phyloP scores from a whole-genome alignment of 129 eudicot species.

The Smallanthus sonchifolius region DNA sequence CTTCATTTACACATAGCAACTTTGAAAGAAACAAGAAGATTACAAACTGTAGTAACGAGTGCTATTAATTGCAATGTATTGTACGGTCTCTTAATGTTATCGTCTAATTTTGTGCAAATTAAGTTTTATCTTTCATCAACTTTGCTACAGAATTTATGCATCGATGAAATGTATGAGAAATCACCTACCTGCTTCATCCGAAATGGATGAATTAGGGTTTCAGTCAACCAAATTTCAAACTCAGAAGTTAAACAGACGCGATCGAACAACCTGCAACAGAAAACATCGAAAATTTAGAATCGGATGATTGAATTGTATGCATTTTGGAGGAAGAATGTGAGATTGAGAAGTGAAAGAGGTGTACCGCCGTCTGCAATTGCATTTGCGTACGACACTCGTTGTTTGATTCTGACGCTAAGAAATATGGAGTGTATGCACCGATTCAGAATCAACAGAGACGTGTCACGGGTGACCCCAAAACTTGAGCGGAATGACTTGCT shows the following conservation, averaged over 20 bases:
- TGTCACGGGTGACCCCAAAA: not conserved
- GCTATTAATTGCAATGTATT: not conserved
- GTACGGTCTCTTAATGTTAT: not conserved
- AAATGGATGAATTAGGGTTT: slow-evolving; percentile 21
- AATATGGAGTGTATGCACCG: not conserved
- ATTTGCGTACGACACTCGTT: slow-evolving; percentile 2
- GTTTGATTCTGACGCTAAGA: not conserved
- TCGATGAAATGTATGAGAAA: not conserved
- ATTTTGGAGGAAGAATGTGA: not conserved
- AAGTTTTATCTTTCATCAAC: not conserved
- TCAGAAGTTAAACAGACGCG: not conserved
- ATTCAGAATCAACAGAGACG: not conserved
- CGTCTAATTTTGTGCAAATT: too few species aligned
- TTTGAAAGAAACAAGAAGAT: not conserved
- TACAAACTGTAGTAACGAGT: not conserved
- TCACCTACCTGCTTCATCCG: slow-evolving; percentile 32
- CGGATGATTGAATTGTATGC: not conserved
- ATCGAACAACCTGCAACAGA: slow-evolving; percentile 21
- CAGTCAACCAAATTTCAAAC: not conserved
- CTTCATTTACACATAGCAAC: not conserved
- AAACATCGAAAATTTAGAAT: not conserved
- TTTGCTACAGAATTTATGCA: not conserved
- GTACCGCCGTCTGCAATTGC: slow-evolving; percentile 15
- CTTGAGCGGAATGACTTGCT: not conserved
- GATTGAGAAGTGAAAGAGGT: too few species aligned